These are phyloP conservation scores for Orychophragmus violaceus DNA, from an alignment of 345 rosid species.

Conservation along the genomic window DNA sequence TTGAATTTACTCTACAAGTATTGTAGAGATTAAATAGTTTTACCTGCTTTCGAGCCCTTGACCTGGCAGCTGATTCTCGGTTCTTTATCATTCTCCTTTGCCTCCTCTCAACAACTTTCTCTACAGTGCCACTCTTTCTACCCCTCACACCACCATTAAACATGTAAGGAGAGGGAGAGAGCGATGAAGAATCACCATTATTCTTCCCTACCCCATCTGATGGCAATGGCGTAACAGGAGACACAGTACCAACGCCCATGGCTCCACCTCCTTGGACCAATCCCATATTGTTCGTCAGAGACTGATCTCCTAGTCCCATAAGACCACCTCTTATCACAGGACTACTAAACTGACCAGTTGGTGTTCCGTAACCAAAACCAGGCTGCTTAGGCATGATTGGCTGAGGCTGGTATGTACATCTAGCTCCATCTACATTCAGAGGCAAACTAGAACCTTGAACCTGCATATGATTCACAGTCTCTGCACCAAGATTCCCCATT, in stretches of 20 bases:
- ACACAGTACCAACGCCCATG: constrained; percentile 39
- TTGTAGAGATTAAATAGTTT: not conserved
- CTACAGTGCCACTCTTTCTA: constrained; percentile 64
- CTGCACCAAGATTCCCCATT: constrained; percentile 36
- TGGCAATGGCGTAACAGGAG: constrained; percentile 72
- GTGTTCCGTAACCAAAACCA: constrained; percentile 44
- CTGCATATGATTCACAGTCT: constrained; percentile 32
- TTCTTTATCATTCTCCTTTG: constrained; percentile 98
- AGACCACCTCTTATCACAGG: constrained; percentile 59
- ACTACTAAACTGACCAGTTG: constrained; percentile 35
- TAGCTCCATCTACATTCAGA: constrained; percentile 55
- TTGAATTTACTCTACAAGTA: no score
- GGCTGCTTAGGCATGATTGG: constrained; percentile 71
- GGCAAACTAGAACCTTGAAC: constrained; percentile 59
- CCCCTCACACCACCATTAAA: constrained; percentile 71
- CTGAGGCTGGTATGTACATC: constrained; percentile 39
- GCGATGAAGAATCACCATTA: constrained; percentile 75
- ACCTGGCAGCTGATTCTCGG: constrained; percentile 96
- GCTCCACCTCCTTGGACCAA: constrained; percentile 44
- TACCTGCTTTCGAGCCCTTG: constrained; percentile 99
- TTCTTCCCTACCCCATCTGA: constrained; percentile 72
- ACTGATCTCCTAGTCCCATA: constrained; percentile 56
- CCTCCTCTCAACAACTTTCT: constrained; percentile 97
- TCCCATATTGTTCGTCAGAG: constrained; percentile 30
- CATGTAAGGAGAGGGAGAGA: constrained; percentile 71